Evolutionary conservation across 176 grass and related monocot species (phyloP).

Genomic region (Rhynchospora tenuis): DNA sequence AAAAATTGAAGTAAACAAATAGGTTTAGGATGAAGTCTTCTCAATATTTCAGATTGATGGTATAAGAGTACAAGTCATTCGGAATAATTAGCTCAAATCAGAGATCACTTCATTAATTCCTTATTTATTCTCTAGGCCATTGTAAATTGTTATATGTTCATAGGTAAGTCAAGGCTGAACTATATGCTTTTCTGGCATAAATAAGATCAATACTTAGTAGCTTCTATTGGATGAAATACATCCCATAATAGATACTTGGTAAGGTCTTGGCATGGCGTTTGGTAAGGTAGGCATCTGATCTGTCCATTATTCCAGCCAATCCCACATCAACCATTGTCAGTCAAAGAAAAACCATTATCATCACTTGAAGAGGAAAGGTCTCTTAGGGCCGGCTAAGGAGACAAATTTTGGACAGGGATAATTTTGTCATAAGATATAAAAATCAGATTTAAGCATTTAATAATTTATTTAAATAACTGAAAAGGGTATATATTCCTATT

Average conservation of each 20-base stretch:
- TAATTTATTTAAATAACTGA: too few relatives aligned
- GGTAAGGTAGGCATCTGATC: slow-evolving; percentile 81
- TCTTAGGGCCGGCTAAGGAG: too few relatives aligned
- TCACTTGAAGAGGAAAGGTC: too few relatives aligned
- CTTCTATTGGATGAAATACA: slow-evolving; percentile 86
- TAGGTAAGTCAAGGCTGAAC: slow-evolving; percentile 50
- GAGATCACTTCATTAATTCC: slow-evolving; percentile 1
- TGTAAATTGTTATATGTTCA: slow-evolving; percentile 69
- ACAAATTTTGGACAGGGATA: too few relatives aligned
- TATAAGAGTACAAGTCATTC: neutral
- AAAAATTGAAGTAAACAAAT: neutral
- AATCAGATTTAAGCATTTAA: too few relatives aligned
- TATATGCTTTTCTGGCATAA: slow-evolving; percentile 58
- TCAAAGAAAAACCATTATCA: slow-evolving; percentile 69
- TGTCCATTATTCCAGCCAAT: slow-evolving; percentile 90
- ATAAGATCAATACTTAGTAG: slow-evolving; percentile 55
- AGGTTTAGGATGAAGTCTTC: neutral
- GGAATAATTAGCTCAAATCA: neutral
- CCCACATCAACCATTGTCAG: slow-evolving; percentile 77
- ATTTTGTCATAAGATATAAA: too few relatives aligned
- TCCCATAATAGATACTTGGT: slow-evolving; percentile 82
- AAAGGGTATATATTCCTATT: too few relatives aligned
- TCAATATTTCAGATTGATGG: neutral
- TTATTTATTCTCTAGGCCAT: slow-evolving; percentile 28
- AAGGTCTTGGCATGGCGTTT: slow-evolving; percentile 56